Evolutionary conservation across 495 filamentous ascomycete genomes (phyloP).

Genomic region (Ramalina intermedia): DNA sequence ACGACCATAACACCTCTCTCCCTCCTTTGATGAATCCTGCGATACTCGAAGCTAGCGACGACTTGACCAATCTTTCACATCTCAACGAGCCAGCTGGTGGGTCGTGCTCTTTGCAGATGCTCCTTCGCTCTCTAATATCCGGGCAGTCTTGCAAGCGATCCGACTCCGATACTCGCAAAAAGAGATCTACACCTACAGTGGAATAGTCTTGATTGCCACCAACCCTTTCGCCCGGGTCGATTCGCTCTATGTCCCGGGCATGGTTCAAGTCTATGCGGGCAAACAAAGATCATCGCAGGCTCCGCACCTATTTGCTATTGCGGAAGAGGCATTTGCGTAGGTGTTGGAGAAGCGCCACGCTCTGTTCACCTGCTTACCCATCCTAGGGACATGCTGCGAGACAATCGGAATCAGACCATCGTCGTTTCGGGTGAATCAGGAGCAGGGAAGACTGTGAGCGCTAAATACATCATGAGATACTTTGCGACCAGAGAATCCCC

Average conservation of each 20-base stretch:
- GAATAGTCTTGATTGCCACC: constrained; percentile 95
- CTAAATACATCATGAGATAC: constrained; percentile 99
- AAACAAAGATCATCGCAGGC: constrained; percentile 94
- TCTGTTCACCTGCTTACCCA: not conserved
- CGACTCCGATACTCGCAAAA: constrained; percentile 96
- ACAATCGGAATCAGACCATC: constrained; percentile 91
- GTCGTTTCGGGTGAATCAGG: constrained; percentile 98
- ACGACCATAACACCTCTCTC: constrained; percentile 52
- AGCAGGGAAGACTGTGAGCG: constrained; percentile 97
- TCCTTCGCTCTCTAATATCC: constrained; percentile 22
- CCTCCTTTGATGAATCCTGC: constrained; percentile 96
- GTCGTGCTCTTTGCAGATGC: constrained; percentile 6
- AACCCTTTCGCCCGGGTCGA: constrained; percentile 98
- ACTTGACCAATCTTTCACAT: constrained; percentile 94
- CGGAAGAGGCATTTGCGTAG: constrained; percentile 96
- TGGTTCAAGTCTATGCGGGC: constrained; percentile 98
- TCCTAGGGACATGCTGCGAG: constrained; percentile 85
- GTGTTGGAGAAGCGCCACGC: constrained; percentile 15
- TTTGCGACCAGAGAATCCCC: constrained; percentile 96
- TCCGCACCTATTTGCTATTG: constrained; percentile 96
- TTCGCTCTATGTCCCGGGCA: constrained; percentile 94
- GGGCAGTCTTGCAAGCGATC: constrained; percentile 85
- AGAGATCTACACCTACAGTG: constrained; percentile 99
- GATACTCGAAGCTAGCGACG: constrained; percentile 97
- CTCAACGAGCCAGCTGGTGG: constrained; percentile 96